Percentiles rank a stretch among this genome's conserved stretches.
Evolutionary conservation across 2,329 filamentous ascomycete species (phyloP).

Genomic region (Aspergillus proliferans): DNA sequence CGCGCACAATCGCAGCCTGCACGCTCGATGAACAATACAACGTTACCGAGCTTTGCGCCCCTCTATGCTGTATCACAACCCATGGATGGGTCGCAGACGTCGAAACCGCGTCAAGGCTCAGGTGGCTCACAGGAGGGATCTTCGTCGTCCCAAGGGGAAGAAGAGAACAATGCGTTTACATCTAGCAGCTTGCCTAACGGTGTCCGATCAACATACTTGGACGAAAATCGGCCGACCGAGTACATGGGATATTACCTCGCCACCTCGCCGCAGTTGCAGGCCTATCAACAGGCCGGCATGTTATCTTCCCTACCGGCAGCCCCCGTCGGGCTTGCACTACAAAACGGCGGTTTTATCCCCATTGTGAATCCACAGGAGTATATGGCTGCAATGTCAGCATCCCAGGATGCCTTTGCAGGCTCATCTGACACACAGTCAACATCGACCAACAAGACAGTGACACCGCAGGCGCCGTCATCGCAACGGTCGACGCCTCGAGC

Average conservation of each 20-base stretch:
- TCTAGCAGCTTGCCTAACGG: constrained; percentile 29
- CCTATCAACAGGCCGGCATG: constrained; percentile 31
- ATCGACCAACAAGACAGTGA: not conserved
- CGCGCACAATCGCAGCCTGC: constrained; percentile 48
- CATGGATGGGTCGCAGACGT: constrained; percentile 23
- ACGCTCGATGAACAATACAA: constrained; percentile 34
- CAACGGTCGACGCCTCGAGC: constrained; percentile 22
- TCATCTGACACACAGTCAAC: constrained; percentile 1
- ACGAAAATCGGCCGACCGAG: constrained; percentile 37
- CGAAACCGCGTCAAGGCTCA: constrained; percentile 18
- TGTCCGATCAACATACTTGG: constrained; percentile 26
- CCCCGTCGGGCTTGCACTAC: constrained; percentile 34
- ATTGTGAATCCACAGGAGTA: constrained; percentile 31
- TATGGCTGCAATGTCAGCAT: constrained; percentile 18
- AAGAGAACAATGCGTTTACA: constrained; percentile 25
- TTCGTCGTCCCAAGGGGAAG: constrained; percentile 20
- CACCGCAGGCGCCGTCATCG: not conserved
- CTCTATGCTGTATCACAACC: constrained; percentile 27
- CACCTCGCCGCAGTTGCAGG: constrained; percentile 37
- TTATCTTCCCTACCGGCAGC: constrained; percentile 33
- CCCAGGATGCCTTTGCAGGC: constrained; percentile 15
- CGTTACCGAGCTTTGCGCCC: constrained; percentile 25
- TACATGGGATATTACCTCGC: constrained; percentile 43
- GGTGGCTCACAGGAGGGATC: constrained; percentile 27
- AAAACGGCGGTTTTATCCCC: constrained; percentile 32